Evolutionary conservation across 345 rosid genomes (phyloP).

Genomic region (Eucalyptus erythrocorys): DNA sequence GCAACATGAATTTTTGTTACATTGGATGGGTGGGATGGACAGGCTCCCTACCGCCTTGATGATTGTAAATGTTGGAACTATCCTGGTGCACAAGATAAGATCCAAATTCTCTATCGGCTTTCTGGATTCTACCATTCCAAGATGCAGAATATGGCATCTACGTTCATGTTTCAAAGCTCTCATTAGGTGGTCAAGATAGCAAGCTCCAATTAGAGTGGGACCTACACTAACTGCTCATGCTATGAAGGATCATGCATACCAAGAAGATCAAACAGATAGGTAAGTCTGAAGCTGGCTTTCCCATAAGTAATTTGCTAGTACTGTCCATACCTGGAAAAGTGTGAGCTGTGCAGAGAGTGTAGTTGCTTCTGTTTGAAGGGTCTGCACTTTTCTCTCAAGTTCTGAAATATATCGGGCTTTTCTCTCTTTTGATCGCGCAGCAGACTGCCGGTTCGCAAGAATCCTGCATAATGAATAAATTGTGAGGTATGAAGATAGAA

Average conservation of each 20-base stretch:
- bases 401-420: constrained; percentile 64
- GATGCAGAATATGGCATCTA: background rate
- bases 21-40: background rate
- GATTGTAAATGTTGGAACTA: background rate
- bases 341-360: constrained; percentile 79
- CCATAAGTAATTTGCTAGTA: background rate
- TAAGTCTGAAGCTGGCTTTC: background rate
- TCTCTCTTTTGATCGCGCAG: constrained; percentile 85
- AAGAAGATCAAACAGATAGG: background rate
- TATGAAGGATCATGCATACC: background rate
- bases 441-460: constrained; percentile 79
- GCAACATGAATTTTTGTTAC: background rate
- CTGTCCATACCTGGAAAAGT: constrained; percentile 44
- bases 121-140: background rate
- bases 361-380: constrained; percentile 75
- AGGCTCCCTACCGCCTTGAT: background rate
- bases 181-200: background rate
- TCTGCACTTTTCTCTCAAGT: constrained; percentile 82
- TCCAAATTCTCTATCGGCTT: background rate
- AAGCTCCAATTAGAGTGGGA: background rate
- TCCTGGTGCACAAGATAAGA: background rate
- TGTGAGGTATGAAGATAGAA: background rate
- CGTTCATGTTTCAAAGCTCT: background rate
- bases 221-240: background rate
- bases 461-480: constrained; percentile 28